Evolutionary conservation across 2,329 filamentous ascomycete species (phyloP), one percentile per base, ranked within the genome.

Genomic region (Akanthomyces dipterigenus): DNA sequence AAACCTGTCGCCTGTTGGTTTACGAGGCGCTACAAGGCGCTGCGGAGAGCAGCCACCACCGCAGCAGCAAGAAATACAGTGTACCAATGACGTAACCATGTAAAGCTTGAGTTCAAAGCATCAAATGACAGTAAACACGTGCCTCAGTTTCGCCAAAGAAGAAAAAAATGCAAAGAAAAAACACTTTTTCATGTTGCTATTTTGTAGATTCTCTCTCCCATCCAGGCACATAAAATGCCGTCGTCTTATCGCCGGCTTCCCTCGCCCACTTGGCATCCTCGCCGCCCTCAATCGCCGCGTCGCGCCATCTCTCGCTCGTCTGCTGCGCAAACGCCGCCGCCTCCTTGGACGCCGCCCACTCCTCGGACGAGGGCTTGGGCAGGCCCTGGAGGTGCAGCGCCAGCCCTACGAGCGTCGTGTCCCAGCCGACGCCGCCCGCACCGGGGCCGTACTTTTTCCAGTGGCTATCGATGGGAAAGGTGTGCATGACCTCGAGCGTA

Each of bases 401-500:
- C 28, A 61, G 58, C 22, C 42, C 58, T 16, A 49, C 7, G 38
- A 61, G 58, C 14, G 40, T 34, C 50, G 48, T 61, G 42, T 61
- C 58, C 58, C 58, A 61, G 38, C 49, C 58, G 22, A 61, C 58
- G 28, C 58, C 58, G 28, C 58, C 42, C n/a, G 50, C 50, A n/a
- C 58, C 58, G 7, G 58, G 31, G 8, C 58, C 58, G 58, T 61
- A 61, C 58, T 43, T 42, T 12, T 42, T 20, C 58, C 58, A 61
- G 42, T 49, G 50, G 18, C 12, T 22, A 42, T 61, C 58, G 31
- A 61, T 28, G 42, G 50, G 49, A 9, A 61, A 55, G 3, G 58
- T 55, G 42, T 61, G 58, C 11, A 1, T 38, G 2, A 61, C 42
- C 36, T 50, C 46, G 8, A 59, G 34, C 36, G 42, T n/a, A n/a